phyloP scores from a whole-genome alignment of 495 filamentous ascomycete species.

The Lineolata rhizophorae region DNA sequence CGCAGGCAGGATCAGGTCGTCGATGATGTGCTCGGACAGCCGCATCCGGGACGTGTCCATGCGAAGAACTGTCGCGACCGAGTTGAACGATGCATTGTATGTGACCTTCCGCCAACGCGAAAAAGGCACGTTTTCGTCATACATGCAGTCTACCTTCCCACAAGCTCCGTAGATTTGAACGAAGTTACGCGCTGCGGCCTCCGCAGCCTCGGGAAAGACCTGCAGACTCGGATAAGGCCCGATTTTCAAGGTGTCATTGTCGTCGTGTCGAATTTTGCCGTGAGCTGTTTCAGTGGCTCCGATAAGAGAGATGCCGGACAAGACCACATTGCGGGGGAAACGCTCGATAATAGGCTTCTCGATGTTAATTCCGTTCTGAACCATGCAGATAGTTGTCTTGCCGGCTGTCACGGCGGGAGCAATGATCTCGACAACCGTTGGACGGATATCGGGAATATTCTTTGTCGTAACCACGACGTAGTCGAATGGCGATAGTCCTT shows the following conservation, averaged over 20 bases:
- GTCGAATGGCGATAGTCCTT: conserved; percentile 23
- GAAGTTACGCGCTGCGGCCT: conserved; percentile 10
- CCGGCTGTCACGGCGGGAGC: conserved; percentile 26
- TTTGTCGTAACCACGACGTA: conserved; percentile 39
- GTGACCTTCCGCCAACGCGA: conserved; percentile 17
- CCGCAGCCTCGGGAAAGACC: no score
- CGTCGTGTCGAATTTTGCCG: conserved; percentile 18
- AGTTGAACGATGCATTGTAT: conserved; percentile 16
- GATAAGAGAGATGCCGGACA: conserved; percentile 31
- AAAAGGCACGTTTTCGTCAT: conserved; percentile 8
- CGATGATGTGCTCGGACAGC: conserved; percentile 9
- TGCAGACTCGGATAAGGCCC: conserved; percentile 12
- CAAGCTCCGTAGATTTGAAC: conserved; percentile 12
- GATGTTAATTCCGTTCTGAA: conserved; percentile 44
- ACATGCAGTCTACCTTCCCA: conserved; percentile 11
- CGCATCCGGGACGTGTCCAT: conserved; percentile 24
- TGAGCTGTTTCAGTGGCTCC: conserved; percentile 23
- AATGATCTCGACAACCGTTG: conserved; percentile 24
- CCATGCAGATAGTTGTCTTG: conserved; percentile 29
- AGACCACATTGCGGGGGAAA: conserved; percentile 28
- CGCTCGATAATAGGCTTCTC: conserved; percentile 28
- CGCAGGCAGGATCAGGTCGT: conserved; percentile 15
- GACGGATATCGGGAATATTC: conserved; percentile 26
- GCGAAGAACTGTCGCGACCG: conserved; percentile 19
- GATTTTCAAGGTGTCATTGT: conserved; percentile 12